Evolutionary conservation across 805 yeast species (phyloP).

Genomic region (Candida wancherniae): DNA sequence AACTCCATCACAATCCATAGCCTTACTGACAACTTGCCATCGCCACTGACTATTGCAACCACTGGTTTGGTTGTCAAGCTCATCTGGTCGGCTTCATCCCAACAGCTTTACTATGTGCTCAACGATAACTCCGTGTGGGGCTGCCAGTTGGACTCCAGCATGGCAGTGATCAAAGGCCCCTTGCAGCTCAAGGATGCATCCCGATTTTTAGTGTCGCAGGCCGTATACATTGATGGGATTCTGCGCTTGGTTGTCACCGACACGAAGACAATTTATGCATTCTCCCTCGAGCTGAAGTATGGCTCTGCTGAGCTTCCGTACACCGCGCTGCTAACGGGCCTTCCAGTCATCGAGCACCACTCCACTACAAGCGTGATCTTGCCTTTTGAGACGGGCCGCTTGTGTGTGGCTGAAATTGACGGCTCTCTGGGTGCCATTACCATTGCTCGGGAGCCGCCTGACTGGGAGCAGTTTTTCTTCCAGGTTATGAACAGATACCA

Average conservation of each 20-base stretch:
- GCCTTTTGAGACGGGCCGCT: conserved; percentile 12
- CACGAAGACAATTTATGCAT: conserved; percentile 4
- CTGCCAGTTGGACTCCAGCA: conserved; percentile 1
- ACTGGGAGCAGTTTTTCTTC: conserved; percentile 15
- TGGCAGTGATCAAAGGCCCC: background rate
- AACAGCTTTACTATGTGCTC: conserved; percentile 10
- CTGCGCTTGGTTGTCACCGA: conserved; percentile 8
- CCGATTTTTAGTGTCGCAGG: conserved; percentile 13
- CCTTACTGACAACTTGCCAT: conserved; percentile 8
- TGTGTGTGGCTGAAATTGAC: conserved; percentile 4
- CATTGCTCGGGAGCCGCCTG: conserved; percentile 1
- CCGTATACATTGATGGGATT: background rate
- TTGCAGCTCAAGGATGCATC: conserved; percentile 6
- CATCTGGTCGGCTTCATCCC: conserved; percentile 14
- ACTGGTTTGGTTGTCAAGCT: conserved; percentile 14
- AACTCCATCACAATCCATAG: conserved; percentile 15
- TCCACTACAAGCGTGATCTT: conserved; percentile 1
- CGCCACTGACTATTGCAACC: conserved; percentile 3
- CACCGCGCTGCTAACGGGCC: conserved; percentile 6
- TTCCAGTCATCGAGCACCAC: conserved; percentile 1
- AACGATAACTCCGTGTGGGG: conserved; percentile 18
- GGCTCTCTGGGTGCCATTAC: background rate
- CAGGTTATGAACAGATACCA: conserved; percentile 18
- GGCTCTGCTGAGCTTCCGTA: conserved; percentile 5
- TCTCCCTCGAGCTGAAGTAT: background rate